phyloP scores from a whole-genome alignment of 2,329 filamentous ascomycete genomes.

The Epichloe glyceriae region DNA sequence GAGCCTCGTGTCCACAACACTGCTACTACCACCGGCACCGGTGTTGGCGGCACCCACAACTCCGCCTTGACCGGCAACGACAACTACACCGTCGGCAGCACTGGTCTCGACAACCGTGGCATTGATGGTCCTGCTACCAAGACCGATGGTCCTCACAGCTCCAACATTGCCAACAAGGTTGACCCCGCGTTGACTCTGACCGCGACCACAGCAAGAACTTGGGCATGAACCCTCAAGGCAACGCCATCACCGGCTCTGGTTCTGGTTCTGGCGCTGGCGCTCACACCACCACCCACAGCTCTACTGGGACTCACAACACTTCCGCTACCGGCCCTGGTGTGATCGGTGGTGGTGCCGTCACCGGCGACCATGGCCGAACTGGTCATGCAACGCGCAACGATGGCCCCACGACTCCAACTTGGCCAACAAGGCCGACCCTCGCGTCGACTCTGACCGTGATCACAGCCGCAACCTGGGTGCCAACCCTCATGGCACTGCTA shows the following conservation, averaged over 20 bases:
- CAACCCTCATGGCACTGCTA: conserved; percentile 16
- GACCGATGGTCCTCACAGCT: conserved; percentile 33
- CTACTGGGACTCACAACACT: not conserved
- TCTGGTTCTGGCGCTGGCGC: conserved; percentile 4
- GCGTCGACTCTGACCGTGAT: conserved; percentile 39
- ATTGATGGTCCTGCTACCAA: conserved; percentile 14
- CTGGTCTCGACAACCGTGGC: conserved; percentile 6
- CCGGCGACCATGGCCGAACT: not conserved
- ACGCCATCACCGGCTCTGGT: conserved; percentile 4
- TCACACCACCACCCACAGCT: not conserved
- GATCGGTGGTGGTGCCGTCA: conserved; percentile 5
- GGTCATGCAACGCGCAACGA: conserved; percentile 17
- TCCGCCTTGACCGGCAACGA: conserved; percentile 25
- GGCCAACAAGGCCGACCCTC: conserved; percentile 39
- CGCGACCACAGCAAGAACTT: conserved; percentile 26
- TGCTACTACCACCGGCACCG: conserved; percentile 8
- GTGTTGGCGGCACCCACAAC: conserved; percentile 10
- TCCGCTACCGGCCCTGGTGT: not conserved
- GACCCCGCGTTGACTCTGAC: conserved; percentile 45
- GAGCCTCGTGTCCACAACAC: conserved; percentile 33
- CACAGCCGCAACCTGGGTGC: conserved; percentile 20
- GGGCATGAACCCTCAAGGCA: conserved; percentile 19
- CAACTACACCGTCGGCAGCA: conserved; percentile 23
- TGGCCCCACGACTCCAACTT: conserved; percentile 33
- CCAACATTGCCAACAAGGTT: conserved; percentile 33